Evolutionary conservation across 192 early-diverging fungal species (phyloP).

Genomic region (Coemansia sp.): DNA sequence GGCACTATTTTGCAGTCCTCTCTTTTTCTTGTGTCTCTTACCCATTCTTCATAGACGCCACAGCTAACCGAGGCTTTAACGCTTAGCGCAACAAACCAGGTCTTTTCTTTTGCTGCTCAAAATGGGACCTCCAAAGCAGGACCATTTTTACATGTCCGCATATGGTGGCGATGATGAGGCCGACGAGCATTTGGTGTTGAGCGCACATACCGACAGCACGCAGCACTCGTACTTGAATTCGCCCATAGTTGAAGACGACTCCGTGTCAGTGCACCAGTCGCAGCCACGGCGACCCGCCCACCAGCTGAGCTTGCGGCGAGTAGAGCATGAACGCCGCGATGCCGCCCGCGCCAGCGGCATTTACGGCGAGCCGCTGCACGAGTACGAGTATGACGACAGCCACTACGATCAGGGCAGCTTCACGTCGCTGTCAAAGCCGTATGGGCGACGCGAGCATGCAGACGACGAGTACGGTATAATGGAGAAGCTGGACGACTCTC

Average conservation of each 20-base stretch:
- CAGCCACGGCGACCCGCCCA: constrained; percentile 38
- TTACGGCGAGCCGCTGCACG: constrained; percentile 31
- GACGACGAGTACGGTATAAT: constrained; percentile 32
- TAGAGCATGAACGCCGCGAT: constrained; percentile 22
- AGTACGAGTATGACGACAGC: constrained; percentile 30
- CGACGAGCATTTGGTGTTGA: constrained; percentile 29
- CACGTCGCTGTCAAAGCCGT: constrained; percentile 34
- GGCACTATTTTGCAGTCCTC: too few species aligned
- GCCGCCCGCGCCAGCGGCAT: constrained; percentile 12
- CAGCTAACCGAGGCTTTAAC: not conserved
- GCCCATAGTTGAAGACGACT: constrained; percentile 44
- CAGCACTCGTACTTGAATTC: constrained; percentile 46
- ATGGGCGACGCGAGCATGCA: constrained; percentile 14
- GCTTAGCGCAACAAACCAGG: constrained; percentile 1
- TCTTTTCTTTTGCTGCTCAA: not conserved
- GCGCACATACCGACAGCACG: constrained; percentile 16
- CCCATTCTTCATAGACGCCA: constrained; percentile 2
- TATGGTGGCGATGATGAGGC: constrained; percentile 43
- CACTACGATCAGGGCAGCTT: constrained; percentile 27
- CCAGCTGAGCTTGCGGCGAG: constrained; percentile 41
- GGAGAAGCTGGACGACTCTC: constrained; percentile 48
- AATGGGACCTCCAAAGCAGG: constrained; percentile 18
- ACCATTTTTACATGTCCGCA: constrained; percentile 34
- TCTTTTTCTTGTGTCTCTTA: too few species aligned
- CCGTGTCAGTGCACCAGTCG: constrained; percentile 31